Evolutionary conservation across 345 rosid genomes (phyloP).

Genomic region (Dipteronia sinensis): DNA sequence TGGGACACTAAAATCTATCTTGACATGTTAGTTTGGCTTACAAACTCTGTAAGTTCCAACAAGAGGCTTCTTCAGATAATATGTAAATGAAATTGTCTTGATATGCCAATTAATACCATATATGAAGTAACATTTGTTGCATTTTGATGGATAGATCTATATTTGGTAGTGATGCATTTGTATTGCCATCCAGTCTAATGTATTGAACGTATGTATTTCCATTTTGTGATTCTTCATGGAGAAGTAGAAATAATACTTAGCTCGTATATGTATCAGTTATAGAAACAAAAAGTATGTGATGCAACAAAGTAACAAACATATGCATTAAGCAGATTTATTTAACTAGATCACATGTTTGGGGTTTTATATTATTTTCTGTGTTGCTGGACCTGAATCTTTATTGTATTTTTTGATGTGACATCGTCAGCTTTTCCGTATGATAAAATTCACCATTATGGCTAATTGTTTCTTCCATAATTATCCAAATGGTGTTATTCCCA

Average conservation of each 20-base stretch:
- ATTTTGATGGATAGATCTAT: neutral
- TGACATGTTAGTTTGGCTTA: neutral
- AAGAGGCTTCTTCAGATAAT: neutral
- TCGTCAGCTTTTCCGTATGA: neutral
- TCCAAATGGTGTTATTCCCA: neutral
- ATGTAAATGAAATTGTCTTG: neutral
- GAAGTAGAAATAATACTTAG: neutral
- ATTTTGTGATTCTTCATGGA: neutral
- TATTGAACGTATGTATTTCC: neutral
- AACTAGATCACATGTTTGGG: neutral
- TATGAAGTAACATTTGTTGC: neutral
- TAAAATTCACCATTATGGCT: neutral
- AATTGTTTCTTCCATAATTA: neutral
- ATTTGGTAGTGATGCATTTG: neutral
- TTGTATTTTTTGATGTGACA: neutral
- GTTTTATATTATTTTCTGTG: neutral
- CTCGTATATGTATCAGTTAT: neutral
- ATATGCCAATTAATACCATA: neutral
- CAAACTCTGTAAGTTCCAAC: neutral
- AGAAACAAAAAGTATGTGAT: neutral
- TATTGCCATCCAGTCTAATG: neutral
- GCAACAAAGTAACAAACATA: neutral
- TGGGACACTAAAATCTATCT: neutral
- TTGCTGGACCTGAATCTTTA: neutral
- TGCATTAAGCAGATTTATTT: neutral